These are phyloP conservation scores for Colletotrichum siamense DNA, from an alignment of 2,329 filamentous ascomycete genomes.

Conservation along the genomic window DNA sequence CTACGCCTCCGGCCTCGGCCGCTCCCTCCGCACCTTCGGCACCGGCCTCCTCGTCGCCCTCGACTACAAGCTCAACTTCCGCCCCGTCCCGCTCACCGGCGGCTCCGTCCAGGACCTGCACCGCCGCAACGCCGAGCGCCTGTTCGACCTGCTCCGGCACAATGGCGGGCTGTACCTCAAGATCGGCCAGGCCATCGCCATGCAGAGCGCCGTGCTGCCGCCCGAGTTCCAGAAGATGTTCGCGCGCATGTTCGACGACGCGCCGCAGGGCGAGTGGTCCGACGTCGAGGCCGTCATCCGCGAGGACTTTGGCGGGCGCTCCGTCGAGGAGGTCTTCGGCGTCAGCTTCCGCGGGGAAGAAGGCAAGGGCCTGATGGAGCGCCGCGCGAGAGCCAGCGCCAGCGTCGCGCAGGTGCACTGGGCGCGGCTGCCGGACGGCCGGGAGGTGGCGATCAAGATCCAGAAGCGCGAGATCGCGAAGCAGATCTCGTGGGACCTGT, in stretches of 20 bases:
- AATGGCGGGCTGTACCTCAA: conserved; percentile 97
- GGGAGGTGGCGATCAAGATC: conserved; percentile 94
- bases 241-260: conserved; percentile 94
- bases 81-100: conserved; percentile 75
- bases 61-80: conserved; percentile 98
- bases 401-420: conserved; percentile 98
- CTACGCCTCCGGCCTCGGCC: conserved; percentile 80
- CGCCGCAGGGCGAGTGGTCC: conserved; percentile 88
- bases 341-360: conserved; percentile 79
- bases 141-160: conserved; percentile 79
- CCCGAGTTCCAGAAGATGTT: conserved; percentile 98
- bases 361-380: conserved; percentile 69
- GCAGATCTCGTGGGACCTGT: conserved; percentile 93
- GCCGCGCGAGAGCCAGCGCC: conserved; percentile 73
- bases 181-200: conserved; percentile 97
- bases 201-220: conserved; percentile 94
- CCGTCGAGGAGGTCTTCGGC: conserved; percentile 89
- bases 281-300: conserved; percentile 85
- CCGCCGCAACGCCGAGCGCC: conserved; percentile 78
- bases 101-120: conserved; percentile 81
- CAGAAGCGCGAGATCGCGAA: conserved; percentile 93
- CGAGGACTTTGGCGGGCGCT: conserved; percentile 85
- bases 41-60: conserved; percentile 80
- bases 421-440: conserved; percentile 83
- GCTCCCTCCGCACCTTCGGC: conserved; percentile 82